Evolutionary conservation across 1,284 basidiomycete species (phyloP).

Genomic region (Leccinum solheimii): DNA sequence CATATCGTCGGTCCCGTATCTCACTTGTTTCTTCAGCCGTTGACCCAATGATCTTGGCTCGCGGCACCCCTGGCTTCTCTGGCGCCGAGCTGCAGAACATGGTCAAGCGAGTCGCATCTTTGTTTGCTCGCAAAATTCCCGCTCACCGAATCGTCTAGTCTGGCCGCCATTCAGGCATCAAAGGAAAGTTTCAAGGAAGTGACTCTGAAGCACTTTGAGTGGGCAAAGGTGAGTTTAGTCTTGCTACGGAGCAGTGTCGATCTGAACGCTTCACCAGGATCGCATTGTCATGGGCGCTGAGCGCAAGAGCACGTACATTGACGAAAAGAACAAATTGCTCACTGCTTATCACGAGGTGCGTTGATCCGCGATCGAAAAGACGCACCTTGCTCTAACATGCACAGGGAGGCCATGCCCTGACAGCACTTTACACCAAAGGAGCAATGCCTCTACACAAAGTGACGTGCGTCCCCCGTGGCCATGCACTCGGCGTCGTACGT

Average conservation of each 20-base stretch:
- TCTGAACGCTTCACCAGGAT: conserved; percentile 50
- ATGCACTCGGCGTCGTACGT: conserved; percentile 84
- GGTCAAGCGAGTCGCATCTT: conserved; percentile 70
- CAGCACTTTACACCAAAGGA: conserved; percentile 88
- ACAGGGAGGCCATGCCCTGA: conserved; percentile 88
- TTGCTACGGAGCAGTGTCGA: not conserved
- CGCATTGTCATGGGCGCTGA: conserved; percentile 96
- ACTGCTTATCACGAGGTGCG: conserved; percentile 92
- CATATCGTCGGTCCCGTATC: conserved; percentile 3
- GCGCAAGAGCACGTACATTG: conserved; percentile 83
- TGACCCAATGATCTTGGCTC: conserved; percentile 82
- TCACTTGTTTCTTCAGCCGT: conserved; percentile 50
- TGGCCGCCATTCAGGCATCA: conserved; percentile 91
- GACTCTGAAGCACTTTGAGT: conserved; percentile 84
- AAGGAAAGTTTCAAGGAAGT: conserved; percentile 78
- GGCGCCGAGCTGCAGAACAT: conserved; percentile 93
- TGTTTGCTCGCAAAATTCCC: not conserved
- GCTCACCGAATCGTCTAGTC: conserved; percentile 40
- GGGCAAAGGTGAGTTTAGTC: conserved; percentile 73
- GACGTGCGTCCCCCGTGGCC: conserved; percentile 92
- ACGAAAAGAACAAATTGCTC: conserved; percentile 79
- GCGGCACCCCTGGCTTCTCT: conserved; percentile 90
- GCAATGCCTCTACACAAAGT: conserved; percentile 96
- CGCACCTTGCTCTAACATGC: conserved; percentile 14
- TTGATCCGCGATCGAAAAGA: conserved; percentile 9